Percentiles rank a stretch among this genome's conserved stretches.
Evolutionary conservation across 441 rosid species (phyloP).

Genomic region (Brassica hybrid): DNA sequence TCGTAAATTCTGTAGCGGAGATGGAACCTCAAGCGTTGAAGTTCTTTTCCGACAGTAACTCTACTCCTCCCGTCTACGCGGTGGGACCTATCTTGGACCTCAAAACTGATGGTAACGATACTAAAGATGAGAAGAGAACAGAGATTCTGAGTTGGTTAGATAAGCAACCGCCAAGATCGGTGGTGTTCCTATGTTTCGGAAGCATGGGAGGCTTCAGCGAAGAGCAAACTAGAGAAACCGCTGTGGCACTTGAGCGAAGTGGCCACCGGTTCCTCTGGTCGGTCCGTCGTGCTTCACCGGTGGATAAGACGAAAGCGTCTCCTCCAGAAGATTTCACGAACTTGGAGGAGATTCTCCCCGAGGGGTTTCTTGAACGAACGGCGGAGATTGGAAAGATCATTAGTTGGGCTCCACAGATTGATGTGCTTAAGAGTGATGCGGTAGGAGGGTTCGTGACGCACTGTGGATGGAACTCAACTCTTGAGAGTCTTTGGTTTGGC

Average conservation of each 20-base stretch:
- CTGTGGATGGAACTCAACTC: conserved; percentile 43
- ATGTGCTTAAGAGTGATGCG: conserved; percentile 20
- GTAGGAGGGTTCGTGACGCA: conserved; percentile 44
- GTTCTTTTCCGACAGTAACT: conserved; percentile 9
- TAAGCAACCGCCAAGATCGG: conserved; percentile 55
- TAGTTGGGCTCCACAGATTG: conserved; percentile 42
- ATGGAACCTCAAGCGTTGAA: conserved; percentile 51
- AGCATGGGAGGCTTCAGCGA: conserved; percentile 56
- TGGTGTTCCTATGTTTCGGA: conserved; percentile 72
- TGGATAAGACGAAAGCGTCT: not conserved
- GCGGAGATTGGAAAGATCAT: conserved; percentile 35
- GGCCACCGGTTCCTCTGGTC: conserved; percentile 65
- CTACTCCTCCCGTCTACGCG: conserved; percentile 47
- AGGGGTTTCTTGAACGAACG: conserved; percentile 40
- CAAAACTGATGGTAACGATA: not conserved
- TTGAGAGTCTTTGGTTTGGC: conserved; percentile 43
- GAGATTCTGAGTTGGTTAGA: conserved; percentile 53
- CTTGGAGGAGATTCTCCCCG: conserved; percentile 27
- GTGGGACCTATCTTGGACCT: conserved; percentile 45
- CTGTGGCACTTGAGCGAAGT: conserved; percentile 48
- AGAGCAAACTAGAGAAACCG: conserved; percentile 57
- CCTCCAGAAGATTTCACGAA: conserved; percentile 26
- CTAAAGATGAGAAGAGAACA: not conserved
- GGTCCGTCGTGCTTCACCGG: conserved; percentile 39
- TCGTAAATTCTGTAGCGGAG: conserved; percentile 58